Base-by-base conservation (phyloP, 345 rosid genomes). In the Clausena lansium region DNA sequence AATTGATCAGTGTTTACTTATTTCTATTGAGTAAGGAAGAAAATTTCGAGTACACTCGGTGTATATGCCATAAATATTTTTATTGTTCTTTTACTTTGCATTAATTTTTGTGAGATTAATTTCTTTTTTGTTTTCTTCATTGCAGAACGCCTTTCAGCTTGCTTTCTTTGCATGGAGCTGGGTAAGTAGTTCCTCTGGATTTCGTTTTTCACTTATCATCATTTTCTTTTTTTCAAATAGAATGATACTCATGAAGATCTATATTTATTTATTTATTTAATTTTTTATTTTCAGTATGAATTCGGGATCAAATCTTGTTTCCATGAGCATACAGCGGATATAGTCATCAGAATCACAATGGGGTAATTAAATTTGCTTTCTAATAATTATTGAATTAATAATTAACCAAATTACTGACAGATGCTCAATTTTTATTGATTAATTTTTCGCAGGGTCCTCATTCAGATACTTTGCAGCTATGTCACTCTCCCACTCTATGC, bases 401-500 rank as follows among this genome's bases (percentile, higher is more conserved):
- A 28, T 28, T 4, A 28, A 5, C 57, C 57, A 52, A 52, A 52
- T 52, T 52, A 3, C 57, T 19, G 22, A 19, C 22, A 15, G 22
- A 5, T 52, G 7, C 22, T 17, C 17, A 33, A 7, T 7, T 47
- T 28, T 55, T 20, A 1, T 33, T n/a, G 6, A 9, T 65, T 19
- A 19, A 45, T 13, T 69, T 74, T 67, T 59, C 64, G 27, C 87
- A 96, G 99, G 89, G 82, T 92, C 70, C 7, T 92, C 36, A 87
- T 94, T 61, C 99, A 96, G 83, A 47, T 94, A 72, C 85, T 96
- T 2, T 94, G 98, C 89, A 96, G 99, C 79, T 94, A 96, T 17
- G 93, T 94, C 76, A 96, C 98, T 39, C 97, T 96, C 57, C 99
- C 99, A 73, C 91, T 96, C 0, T 90, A 96, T 59, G 99, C 99